A percentile compares a stretch with the other conserved stretches of the same genome.
phyloP scores from a whole-genome alignment of 768 basidiomycete species.

The Panus rudis region DNA sequence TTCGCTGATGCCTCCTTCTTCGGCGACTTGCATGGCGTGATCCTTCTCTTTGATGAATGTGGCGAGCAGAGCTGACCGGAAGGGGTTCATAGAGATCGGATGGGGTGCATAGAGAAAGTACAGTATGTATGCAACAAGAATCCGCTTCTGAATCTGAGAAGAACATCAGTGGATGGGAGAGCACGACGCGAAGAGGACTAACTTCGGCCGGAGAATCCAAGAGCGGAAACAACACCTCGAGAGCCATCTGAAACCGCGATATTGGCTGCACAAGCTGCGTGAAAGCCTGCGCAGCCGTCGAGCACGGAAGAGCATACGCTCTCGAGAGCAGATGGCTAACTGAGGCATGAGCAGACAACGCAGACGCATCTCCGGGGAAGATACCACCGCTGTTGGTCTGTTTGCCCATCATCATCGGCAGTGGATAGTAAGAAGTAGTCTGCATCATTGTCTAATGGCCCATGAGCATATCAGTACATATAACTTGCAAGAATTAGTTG shows the following conservation, averaged over 20 bases:
- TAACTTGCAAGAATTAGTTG: no score
- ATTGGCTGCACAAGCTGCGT: slow-evolving; percentile 68
- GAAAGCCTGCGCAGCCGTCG: slow-evolving; percentile 70
- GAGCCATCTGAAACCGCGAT: slow-evolving; percentile 75
- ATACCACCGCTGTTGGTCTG: no score
- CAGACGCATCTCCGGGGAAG: no score
- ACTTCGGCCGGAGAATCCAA: slow-evolving; percentile 56
- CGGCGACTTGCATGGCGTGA: slow-evolving; percentile 46
- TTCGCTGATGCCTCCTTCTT: slow-evolving; percentile 39
- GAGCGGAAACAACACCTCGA: slow-evolving; percentile 73
- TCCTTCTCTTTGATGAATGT: slow-evolving; percentile 66
- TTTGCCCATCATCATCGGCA: no score
- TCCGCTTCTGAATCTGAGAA: slow-evolving; percentile 58
- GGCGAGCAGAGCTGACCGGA: slow-evolving; percentile 64
- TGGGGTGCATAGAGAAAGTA: slow-evolving; percentile 77
- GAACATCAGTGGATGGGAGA: slow-evolving; percentile 5
- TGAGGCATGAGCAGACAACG: no score
- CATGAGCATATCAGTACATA: no score
- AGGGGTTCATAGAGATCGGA: slow-evolving; percentile 75
- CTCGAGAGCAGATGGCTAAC: slow-evolving; percentile 60
- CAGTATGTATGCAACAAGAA: slow-evolving; percentile 73
- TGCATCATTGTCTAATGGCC: no score
- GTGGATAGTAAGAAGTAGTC: no score
- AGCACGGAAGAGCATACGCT: slow-evolving; percentile 68
- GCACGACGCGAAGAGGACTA: slow-evolving; percentile 20